Evolutionary conservation across 1,139 yeast genomes (phyloP), one percentile per base, ranked within the genome.

Genomic region (Candida albicans): DNA sequence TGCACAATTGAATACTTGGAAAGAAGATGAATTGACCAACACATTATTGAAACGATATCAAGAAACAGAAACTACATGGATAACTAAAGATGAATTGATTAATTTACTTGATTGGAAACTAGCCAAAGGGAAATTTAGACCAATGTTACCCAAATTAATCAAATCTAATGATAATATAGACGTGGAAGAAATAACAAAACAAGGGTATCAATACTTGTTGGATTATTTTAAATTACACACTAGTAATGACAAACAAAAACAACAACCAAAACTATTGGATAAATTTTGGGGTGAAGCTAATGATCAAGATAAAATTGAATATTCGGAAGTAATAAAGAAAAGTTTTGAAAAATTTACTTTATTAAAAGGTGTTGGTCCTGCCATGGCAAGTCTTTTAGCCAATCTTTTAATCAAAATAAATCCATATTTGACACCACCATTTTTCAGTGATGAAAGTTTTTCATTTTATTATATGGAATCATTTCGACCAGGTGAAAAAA

Each of bases 71-170:
- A 35, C 44, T 8, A 45, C 63, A 7, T 67, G 68, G 64, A 43
- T 75, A 9, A 62, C 64, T 10, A 65, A 65, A 44, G 60, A 61
- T 0, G 80, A 76, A 49, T 60, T 75, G 52, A 55, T 54, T 3
- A 55, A 67, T 28, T 50, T 75, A 28, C 65, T 75, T 75, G 79
- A 75, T 45, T 75, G 79, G 79, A 76, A 76, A 45, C 62, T 76
- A 36, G 71, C 76, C 24, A 68, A 68, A 47, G 81, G 81, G 0
- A 73, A 70, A 42, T 75, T 70, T 48, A 55, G 81, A 24, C 76
- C 79, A 2, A 63, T 66, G 2, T 59, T 76, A 8, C 71, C 71
- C n/a, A 70, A 70, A 43, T 55, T 73, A 18, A 72, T 76, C 31
- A 54, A 54, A 36, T 62, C 70, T 2, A 76, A 76, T 49, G 58